Evolutionary conservation across 2,329 filamentous ascomycete species (phyloP).

Genomic region (Huntiella bhutanensis): DNA sequence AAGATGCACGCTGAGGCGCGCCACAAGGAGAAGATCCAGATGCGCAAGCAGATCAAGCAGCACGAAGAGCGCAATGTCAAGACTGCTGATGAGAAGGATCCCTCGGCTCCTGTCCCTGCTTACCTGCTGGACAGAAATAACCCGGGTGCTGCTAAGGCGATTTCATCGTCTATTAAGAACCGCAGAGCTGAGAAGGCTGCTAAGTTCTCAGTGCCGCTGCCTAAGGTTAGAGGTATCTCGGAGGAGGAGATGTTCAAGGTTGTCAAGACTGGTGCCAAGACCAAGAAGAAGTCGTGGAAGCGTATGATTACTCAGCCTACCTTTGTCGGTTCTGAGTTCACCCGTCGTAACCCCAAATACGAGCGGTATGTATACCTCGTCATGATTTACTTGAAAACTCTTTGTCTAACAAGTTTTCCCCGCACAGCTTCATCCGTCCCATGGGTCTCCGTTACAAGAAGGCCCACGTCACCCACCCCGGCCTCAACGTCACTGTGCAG

Average conservation of each 20-base stretch:
- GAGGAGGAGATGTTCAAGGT: constrained; percentile 98
- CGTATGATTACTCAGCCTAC: constrained; percentile 39
- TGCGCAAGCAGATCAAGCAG: constrained; percentile 84
- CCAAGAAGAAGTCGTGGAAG: constrained; percentile 66
- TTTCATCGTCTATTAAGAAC: constrained; percentile 81
- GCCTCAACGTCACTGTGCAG: constrained; percentile 73
- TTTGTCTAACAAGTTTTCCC: constrained; percentile 31
- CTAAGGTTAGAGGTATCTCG: constrained; percentile 80
- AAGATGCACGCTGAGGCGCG: constrained; percentile 90
- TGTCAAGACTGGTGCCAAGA: constrained; percentile 90
- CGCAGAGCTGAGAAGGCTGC: constrained; percentile 88
- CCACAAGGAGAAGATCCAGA: constrained; percentile 94
- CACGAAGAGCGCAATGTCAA: constrained; percentile 96
- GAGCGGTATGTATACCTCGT: constrained; percentile 23
- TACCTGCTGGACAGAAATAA: constrained; percentile 78
- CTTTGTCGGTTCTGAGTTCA: constrained; percentile 85
- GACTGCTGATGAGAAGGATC: constrained; percentile 61
- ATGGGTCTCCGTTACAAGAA: constrained; percentile 34
- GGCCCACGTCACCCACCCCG: constrained; percentile 46
- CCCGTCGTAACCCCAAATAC: constrained; percentile 65
- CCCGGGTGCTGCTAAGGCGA: constrained; percentile 42
- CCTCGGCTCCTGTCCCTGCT: constrained; percentile 64
- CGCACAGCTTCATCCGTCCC: constrained; percentile 28
- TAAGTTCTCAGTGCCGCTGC: constrained; percentile 77
- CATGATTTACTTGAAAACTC: background rate